Base-by-base conservation (phyloP, 306 rosid genomes). In the Cicer chorassanicum region DNA sequence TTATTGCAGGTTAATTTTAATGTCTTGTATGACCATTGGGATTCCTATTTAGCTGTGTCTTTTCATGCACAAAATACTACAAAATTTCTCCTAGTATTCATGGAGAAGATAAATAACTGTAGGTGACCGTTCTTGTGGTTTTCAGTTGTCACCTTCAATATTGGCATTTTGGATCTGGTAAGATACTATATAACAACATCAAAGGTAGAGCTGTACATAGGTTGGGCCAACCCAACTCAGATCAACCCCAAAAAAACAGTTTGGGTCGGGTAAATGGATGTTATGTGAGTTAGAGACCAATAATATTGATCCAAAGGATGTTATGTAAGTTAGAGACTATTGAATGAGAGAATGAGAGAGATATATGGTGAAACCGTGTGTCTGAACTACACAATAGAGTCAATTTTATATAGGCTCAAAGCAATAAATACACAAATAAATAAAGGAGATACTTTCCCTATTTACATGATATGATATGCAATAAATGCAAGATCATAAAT, bases 1-100 rank as follows among this genome's bases (percentile, higher is more conserved):
- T 84, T 94, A 83, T 72, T 89, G 87, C 96, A 94, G 99, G 99
- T 94, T 78, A 64, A 60, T 64, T 79, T 29, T 67, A 18, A 13
- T 78, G 6, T 73, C 9, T 55, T 64, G 71, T 70, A 45, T 74
- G 36, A 38, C 74, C 38, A 44, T 44, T 57, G 78, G 43, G 48
- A 77, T 60, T 77, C 49, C 44, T 19, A 53, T 75, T 65, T 65
- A 60, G 38, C n/a, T 14, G 54, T 60, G 8, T 64, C 78, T 63
- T 40, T 29, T 59, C 44, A 70, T 34, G 13, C 40, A 9, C 29
- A 50, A 12, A 39, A 29, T 24, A 24, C 34, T 24, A 24, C 34
- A 11, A 65, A 19, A n/a, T 6, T 73, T 72, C 65, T 68, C 60
- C 64, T 14, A 36, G 44, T 21, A 36, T 49, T 81, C 44, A 5